Evolutionary conservation across 306 rosid species (phyloP).

Genomic region (Sicyos baderoa): DNA sequence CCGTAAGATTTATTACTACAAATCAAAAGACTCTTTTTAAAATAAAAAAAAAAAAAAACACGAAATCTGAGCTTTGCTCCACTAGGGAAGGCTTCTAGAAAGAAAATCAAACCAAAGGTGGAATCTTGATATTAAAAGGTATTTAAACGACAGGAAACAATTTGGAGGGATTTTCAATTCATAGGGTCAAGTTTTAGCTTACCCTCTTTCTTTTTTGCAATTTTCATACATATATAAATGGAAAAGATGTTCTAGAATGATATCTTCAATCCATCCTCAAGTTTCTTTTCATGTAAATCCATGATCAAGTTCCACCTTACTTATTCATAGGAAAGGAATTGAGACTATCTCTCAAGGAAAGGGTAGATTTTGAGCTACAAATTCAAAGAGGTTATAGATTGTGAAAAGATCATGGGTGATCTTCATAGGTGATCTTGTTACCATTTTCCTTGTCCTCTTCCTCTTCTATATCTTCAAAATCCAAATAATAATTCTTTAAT

Average conservation of each 20-base stretch:
- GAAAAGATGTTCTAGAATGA: neutral
- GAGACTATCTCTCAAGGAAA: neutral
- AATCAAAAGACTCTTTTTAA: neutral
- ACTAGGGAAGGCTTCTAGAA: neutral
- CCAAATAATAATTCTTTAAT: neutral
- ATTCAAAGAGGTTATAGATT: constrained; percentile 6
- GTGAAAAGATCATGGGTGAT: neutral
- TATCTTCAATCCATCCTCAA: neutral
- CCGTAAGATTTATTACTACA: neutral
- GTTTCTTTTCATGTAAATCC: neutral
- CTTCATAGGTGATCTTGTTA: neutral
- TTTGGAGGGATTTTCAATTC: neutral
- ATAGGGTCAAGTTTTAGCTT: neutral
- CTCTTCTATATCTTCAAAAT: neutral
- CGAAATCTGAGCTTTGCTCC: too few relatives aligned
- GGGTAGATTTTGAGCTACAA: neutral
- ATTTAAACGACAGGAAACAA: neutral
- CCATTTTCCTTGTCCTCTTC: neutral
- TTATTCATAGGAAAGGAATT: neutral
- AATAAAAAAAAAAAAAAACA: too few relatives aligned
- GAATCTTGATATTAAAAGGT: neutral
- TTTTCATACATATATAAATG: neutral
- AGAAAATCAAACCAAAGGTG: neutral
- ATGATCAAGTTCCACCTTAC: neutral
- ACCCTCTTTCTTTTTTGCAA: neutral